Conservation (phyloP, 495 filamentous ascomycete species). For the Tetracladium marchalianum region DNA sequence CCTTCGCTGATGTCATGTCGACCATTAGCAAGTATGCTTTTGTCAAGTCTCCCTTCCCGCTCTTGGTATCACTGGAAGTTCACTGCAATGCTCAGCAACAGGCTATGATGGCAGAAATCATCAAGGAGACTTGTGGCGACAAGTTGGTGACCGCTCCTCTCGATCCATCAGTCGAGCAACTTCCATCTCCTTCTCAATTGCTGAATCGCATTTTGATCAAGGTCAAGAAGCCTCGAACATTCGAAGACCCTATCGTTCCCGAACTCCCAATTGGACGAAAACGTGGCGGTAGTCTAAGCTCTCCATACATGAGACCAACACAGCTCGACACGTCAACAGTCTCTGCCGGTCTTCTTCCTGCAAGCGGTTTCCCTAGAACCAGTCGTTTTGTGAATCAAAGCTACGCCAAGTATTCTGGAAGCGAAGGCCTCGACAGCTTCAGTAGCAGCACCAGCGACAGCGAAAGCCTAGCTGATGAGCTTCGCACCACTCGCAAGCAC, state of each 20-base stretch:
- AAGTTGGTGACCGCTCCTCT: conserved; percentile 68
- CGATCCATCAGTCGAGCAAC: conserved; percentile 46
- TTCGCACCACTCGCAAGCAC: conserved; percentile 44
- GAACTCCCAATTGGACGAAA: conserved; percentile 37
- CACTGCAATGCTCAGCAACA: conserved; percentile 83
- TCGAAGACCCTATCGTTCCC: conserved; percentile 28
- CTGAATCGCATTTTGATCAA: conserved; percentile 82
- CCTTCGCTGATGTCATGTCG: conserved; percentile 81
- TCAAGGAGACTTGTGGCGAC: conserved; percentile 71
- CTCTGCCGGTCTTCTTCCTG: conserved; percentile 41
- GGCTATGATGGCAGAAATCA: conserved; percentile 78
- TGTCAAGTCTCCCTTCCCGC: conserved; percentile 64
- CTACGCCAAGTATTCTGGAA: conserved; percentile 10
- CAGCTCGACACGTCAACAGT: conserved; percentile 43
- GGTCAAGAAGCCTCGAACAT: conserved; percentile 58
- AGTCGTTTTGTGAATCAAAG: conserved; percentile 7
- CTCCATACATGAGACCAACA: conserved; percentile 55
- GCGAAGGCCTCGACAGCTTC: conserved; percentile 31
- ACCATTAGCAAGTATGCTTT: conserved; percentile 94
- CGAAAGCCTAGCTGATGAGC: conserved; percentile 45
- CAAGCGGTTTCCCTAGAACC: conserved; percentile 41
- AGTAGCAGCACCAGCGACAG: conserved; percentile 49
- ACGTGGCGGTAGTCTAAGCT: conserved; percentile 73
- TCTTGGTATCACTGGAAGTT: conserved; percentile 92
- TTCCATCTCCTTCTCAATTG: conserved; percentile 82